Conservation (phyloP, 2,329 filamentous ascomycete genomes). For the Herpotrichia juniperi region DNA sequence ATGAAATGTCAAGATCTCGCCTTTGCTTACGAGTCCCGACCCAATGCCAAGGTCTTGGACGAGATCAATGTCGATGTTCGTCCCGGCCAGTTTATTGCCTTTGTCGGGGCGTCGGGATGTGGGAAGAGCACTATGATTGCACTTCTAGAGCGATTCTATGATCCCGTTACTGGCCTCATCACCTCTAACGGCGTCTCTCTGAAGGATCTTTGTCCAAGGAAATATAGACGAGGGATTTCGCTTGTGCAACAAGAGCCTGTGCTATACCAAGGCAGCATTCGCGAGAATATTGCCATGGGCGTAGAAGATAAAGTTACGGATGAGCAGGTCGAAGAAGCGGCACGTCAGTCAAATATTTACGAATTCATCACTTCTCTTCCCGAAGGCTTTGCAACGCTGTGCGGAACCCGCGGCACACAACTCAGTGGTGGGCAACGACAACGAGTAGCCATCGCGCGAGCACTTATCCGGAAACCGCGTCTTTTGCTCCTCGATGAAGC, state of each 20-base stretch:
- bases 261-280: slow-evolving; percentile 89
- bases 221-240: slow-evolving; percentile 82
- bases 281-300: slow-evolving; percentile 82
- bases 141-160: slow-evolving; percentile 81
- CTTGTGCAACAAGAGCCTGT: slow-evolving; percentile 95
- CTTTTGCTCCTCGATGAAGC: slow-evolving; percentile 62
- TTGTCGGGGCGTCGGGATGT: slow-evolving; percentile 90
- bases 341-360: slow-evolving; percentile 64
- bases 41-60: slow-evolving; percentile 77
- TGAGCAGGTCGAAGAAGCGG: slow-evolving; percentile 74
- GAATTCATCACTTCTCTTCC: slow-evolving; percentile 42
- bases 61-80: slow-evolving; percentile 76
- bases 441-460: slow-evolving; percentile 89
- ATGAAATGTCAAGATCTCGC: slow-evolving; percentile 67
- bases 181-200: slow-evolving; percentile 83
- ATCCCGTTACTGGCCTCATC: slow-evolving; percentile 79
- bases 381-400: slow-evolving; percentile 59
- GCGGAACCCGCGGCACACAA: slow-evolving; percentile 41
- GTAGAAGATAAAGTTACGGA: slow-evolving; percentile 72
- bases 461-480: slow-evolving; percentile 87
- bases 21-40: slow-evolving; percentile 80
- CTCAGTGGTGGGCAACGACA: slow-evolving; percentile 85
- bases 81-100: slow-evolving; percentile 81
- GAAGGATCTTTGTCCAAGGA: slow-evolving; percentile 73
- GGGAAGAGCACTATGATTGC: slow-evolving; percentile 81